These are phyloP conservation scores for Penicillium psychrosexuale DNA, from an alignment of 2,329 filamentous ascomycete genomes.

Conservation along the genomic window DNA sequence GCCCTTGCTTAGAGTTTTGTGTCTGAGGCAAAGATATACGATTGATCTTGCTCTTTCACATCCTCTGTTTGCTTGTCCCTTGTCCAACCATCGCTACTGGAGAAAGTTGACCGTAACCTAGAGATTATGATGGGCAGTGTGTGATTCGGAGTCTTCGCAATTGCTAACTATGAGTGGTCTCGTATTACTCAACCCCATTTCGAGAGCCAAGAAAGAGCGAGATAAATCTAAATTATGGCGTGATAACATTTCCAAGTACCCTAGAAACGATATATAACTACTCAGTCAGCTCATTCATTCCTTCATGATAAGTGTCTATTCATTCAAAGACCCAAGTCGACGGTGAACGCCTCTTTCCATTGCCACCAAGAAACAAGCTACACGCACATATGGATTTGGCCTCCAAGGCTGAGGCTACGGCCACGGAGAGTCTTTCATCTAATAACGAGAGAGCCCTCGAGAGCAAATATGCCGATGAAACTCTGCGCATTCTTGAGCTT, in stretches of 20 bases:
- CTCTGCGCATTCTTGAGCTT: constrained; percentile 35
- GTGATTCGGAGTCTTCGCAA: too few relatives aligned
- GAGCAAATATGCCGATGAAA: constrained; percentile 35
- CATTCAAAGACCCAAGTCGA: too few relatives aligned
- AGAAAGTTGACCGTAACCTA: not conserved
- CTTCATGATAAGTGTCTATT: not conserved
- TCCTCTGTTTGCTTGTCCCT: not conserved
- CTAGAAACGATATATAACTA: not conserved
- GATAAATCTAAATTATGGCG: not conserved
- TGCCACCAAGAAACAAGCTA: not conserved
- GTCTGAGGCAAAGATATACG: not conserved
- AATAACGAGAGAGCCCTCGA: not conserved
- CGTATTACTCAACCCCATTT: not conserved
- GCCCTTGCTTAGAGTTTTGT: not conserved
- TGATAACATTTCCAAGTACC: not conserved
- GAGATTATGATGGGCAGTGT: not conserved
- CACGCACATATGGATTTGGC: not conserved
- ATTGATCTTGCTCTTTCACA: not conserved
- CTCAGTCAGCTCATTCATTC: not conserved
- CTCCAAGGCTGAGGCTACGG: not conserved
- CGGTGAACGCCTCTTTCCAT: not conserved
- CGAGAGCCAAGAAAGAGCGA: not conserved
- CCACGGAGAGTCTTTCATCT: not conserved
- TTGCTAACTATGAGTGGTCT: not conserved
- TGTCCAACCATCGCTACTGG: not conserved